Conservation (phyloP, 2,329 filamentous ascomycete genomes). For the Penicillium rolfsii region DNA sequence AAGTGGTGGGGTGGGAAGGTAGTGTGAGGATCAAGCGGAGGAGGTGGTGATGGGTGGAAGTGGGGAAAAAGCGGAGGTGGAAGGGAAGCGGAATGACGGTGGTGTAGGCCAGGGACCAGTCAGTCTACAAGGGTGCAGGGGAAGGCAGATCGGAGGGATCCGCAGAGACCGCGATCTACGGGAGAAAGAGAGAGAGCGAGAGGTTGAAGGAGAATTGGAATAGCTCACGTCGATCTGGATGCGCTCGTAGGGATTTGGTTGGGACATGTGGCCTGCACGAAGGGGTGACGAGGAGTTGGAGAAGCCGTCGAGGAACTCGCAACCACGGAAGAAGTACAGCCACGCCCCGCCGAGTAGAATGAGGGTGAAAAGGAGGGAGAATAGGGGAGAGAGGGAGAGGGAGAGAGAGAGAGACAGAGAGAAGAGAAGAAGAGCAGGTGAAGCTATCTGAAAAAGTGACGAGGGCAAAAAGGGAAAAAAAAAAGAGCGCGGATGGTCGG, state of each 20-base stretch:
- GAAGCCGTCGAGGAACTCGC: not conserved
- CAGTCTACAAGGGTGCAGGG: not conserved
- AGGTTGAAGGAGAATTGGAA: not conserved
- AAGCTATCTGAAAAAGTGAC: conserved; percentile 1
- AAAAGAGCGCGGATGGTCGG: not conserved
- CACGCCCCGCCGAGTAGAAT: not conserved
- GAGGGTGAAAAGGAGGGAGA: conserved; percentile 11
- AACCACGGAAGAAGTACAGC: not conserved
- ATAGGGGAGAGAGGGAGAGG: conserved; percentile 1
- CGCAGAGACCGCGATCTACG: not conserved
- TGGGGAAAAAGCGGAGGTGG: not conserved
- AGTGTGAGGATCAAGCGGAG: not conserved
- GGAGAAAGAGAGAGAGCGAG: not conserved
- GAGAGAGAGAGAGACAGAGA: not conserved
- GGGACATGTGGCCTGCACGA: conserved; percentile 32
- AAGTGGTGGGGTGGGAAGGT: not conserved
- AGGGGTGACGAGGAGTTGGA: not conserved
- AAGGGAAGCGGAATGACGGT: not conserved
- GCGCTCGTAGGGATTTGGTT: conserved; percentile 35
- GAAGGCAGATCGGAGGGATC: not conserved
- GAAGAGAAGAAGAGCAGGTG: not conserved
- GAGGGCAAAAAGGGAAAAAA: not conserved
- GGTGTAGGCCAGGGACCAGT: not conserved
- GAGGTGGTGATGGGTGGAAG: not conserved
- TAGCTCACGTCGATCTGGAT: conserved; percentile 43